Base-by-base conservation (phyloP, 1,284 basidiomycete genomes). In the Pyrrhoderma noxium region DNA sequence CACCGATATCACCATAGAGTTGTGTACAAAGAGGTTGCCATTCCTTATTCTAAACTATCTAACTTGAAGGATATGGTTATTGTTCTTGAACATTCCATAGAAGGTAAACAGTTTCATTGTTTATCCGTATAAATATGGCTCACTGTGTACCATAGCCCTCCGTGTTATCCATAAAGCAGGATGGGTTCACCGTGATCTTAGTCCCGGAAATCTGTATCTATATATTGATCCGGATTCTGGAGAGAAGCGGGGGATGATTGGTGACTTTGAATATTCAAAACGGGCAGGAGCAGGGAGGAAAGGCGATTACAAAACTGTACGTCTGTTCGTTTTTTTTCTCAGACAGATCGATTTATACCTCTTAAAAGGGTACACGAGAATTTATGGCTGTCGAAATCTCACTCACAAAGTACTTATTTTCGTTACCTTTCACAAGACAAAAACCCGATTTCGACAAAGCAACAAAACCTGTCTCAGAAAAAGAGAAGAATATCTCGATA, bases 151-250 rank as follows among this genome's bases (percentile, higher is more conserved):
- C 5, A 7, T 27, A 49, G 47, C 18, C 7, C 47, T 49, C 13
- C 18, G 27, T 13, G 21, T 25, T 11, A 49, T 49, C 0, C 47
- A 49, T 16, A 23, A 38, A 18, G 34, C 35, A 7, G 37, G 35
- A 25, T 49, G 47, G 47, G 37, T 49, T 1, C 47, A 49, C 18
- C 13, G 47, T 11, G 47, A 49, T n/a, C 19, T 49, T 25, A 49
- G 47, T 38, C n/a, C 36, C 8, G 47, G 37, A 39, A 49, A 49
- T 16, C 3, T 49, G n/a, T 49, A 49, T 22, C 8, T 5, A 22
- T 49, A 40, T 38, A 13, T 16, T 16, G 47, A 23, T 5, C 27
- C 27, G 7, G 27, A 5, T 31, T 5, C 27, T 31, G 27, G 27
- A 11, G 14, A 40, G 19, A 38, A 23, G 3, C 36, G 36, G 1